Base-by-base conservation (phyloP, 1,284 basidiomycete species). In the Dichomitus squalens region DNA sequence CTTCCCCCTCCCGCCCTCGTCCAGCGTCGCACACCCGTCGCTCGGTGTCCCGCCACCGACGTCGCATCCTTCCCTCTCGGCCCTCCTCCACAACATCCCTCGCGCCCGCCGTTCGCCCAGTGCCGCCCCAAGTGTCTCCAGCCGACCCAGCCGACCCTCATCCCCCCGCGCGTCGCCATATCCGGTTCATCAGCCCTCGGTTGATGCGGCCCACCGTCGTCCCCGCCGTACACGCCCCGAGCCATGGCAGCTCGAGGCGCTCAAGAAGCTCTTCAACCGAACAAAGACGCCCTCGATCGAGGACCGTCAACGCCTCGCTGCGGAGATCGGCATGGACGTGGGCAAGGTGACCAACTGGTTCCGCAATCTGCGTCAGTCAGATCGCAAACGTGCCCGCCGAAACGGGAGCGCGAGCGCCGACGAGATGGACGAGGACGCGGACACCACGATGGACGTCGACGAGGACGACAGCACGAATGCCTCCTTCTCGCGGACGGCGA, bases 261-360 rank as follows among this genome's bases (percentile, higher is more conserved):
- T 92, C 35, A 89, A 88, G 71, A 82, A 81, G 60, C 74, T 92
- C 20, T 87, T 86, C 64, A 76, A 75, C 48, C 84, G 81, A 59
- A 91, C 88, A 2, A 68, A 82, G n/a, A 87, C 83, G n/a, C 89
- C 89, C 12, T 85, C 87, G 18, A 88, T 91, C 60, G 89, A 92
- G 70, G 86, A 92, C 70, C 86, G 89, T 44, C 81, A 81, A 44
- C 81, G 83, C 38, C 75, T 92, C 12, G 89, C 89, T 20, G 75
- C 81, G 33, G 85, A 90, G 73, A 83, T 90, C 59, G 88, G 87
- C 57, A 90, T 88, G 88, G 88, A 92, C 71, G 72, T 90, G 57
- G 85, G 84, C 66, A 90, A 89, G 73, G 88, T 92, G 49, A 90
- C 88, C n/a, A 92, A 92, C 71, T 92, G 89, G 90, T 92, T 91